Percentiles rank a stretch among this genome's conserved stretches.
phyloP scores from a whole-genome alignment of 2,329 filamentous ascomycete genomes.

The Exophiala bonariae region DNA sequence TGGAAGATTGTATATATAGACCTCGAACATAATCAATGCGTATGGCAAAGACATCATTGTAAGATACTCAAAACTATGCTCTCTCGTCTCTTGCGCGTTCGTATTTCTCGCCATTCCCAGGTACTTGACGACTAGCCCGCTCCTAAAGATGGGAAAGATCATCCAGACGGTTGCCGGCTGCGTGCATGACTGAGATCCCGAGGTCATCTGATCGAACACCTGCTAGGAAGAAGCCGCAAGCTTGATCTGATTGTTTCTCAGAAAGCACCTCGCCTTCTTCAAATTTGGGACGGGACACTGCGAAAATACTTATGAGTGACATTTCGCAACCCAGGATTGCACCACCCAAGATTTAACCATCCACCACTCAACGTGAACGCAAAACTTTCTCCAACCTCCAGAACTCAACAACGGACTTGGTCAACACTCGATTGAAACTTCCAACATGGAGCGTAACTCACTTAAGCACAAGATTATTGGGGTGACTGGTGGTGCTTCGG shows the following conservation, averaged over 20 bases:
- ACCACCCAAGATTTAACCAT: constrained; percentile 1
- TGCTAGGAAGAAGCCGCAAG: constrained; percentile 7
- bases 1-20: too few relatives aligned
- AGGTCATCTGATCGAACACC: too few relatives aligned
- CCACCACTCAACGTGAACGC: constrained; percentile 6
- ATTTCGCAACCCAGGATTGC: constrained; percentile 3
- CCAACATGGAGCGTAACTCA: constrained; percentile 12
- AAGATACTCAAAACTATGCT: too few relatives aligned
- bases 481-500: constrained; percentile 14
- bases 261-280: constrained; percentile 4
- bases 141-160: too few relatives aligned
- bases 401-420: constrained; percentile 4
- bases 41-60: too few relatives aligned
- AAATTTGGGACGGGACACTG: constrained; percentile 4
- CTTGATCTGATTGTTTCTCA: constrained; percentile 4
- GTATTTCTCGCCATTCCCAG: too few relatives aligned
- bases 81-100: too few relatives aligned
- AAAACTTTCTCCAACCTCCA: constrained; percentile 4
- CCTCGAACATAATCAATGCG: too few relatives aligned
- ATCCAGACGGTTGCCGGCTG: too few relatives aligned
- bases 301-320: constrained; percentile 6
- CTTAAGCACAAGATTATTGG: constrained; percentile 9
- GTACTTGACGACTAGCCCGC: too few relatives aligned
- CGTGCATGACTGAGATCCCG: too few relatives aligned
- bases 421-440: constrained; percentile 2